A percentile compares a stretch with the other conserved stretches of the same genome.
Conservation (phyloP, 805 yeast genomes). For the Pichia californica region DNA sequence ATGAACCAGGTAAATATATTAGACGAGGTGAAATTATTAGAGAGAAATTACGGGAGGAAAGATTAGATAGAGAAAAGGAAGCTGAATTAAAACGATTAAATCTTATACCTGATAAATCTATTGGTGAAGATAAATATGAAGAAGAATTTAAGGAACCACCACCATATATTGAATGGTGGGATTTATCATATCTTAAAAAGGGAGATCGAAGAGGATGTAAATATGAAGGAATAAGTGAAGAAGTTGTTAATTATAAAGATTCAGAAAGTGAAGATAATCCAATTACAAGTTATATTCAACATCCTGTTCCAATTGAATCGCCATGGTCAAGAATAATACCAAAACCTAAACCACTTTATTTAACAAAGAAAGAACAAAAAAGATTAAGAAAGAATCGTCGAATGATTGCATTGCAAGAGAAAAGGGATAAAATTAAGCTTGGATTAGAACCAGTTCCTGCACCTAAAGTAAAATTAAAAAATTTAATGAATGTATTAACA, state of each 20-base stretch:
- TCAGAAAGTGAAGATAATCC: slow-evolving; percentile 32
- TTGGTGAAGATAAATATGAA: slow-evolving; percentile 44
- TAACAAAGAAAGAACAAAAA: slow-evolving; percentile 79
- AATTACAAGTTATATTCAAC: slow-evolving; percentile 69
- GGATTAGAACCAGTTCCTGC: slow-evolving; percentile 87
- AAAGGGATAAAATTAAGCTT: slow-evolving; percentile 67
- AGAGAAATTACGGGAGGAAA: slow-evolving; percentile 30
- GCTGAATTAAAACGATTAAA: slow-evolving; percentile 33
- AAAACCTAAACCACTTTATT: slow-evolving; percentile 40
- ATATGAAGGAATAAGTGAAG: slow-evolving; percentile 14
- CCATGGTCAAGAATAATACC: slow-evolving; percentile 47
- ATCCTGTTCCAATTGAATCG: slow-evolving; percentile 63
- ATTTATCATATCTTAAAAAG: slow-evolving; percentile 43
- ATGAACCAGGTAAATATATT: slow-evolving; percentile 58
- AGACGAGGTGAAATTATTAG: slow-evolving; percentile 48
- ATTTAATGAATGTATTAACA: slow-evolving; percentile 80
- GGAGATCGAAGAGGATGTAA: slow-evolving; percentile 15
- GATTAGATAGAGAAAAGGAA: slow-evolving; percentile 27
- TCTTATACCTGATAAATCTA: slow-evolving; percentile 41
- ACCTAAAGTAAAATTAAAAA: slow-evolving; percentile 79
- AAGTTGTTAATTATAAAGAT: slow-evolving; percentile 31
- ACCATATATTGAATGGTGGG: slow-evolving; percentile 89
- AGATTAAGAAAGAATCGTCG: slow-evolving; percentile 61
- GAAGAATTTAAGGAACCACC: slow-evolving; percentile 39
- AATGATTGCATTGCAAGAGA: slow-evolving; percentile 53